Evolutionary conservation across 2,329 filamentous ascomycete genomes (phyloP).

Genomic region (Aspergillus arachidicola): DNA sequence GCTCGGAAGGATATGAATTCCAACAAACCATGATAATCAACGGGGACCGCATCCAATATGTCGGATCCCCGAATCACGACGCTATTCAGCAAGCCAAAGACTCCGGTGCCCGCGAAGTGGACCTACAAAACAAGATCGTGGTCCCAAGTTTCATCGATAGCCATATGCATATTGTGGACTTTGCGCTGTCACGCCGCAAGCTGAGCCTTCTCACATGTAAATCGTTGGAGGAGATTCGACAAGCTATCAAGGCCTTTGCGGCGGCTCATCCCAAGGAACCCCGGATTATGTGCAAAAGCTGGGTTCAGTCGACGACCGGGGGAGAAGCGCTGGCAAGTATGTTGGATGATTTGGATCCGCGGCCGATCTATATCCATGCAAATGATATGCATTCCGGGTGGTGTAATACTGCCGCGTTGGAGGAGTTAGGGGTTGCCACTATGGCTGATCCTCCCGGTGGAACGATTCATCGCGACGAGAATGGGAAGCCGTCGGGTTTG

Average conservation of each 20-base stretch:
- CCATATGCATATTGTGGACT: constrained; percentile 54
- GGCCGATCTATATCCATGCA: constrained; percentile 53
- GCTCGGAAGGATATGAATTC: constrained; percentile 22
- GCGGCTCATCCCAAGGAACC: constrained; percentile 41
- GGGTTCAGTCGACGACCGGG: constrained; percentile 53
- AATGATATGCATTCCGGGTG: constrained; percentile 56
- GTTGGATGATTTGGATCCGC: constrained; percentile 52
- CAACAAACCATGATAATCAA: constrained; percentile 43
- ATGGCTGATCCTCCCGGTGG: constrained; percentile 50
- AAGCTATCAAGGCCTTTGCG: constrained; percentile 46
- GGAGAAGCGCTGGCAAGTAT: constrained; percentile 48
- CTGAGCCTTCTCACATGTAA: constrained; percentile 47
- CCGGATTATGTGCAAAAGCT: constrained; percentile 51
- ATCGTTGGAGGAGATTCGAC: constrained; percentile 48
- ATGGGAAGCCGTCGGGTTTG: constrained; percentile 49
- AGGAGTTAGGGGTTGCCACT: constrained; percentile 47
- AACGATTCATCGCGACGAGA: constrained; percentile 48
- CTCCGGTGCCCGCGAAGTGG: constrained; percentile 25
- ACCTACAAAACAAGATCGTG: constrained; percentile 43
- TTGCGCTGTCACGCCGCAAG: constrained; percentile 52
- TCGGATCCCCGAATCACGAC: constrained; percentile 35
- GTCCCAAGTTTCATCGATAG: constrained; percentile 54
- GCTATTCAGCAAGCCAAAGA: constrained; percentile 18
- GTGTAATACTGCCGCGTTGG: constrained; percentile 52
- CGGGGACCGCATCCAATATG: constrained; percentile 44